Conservation (phyloP, 2,329 filamentous ascomycete species). For the Lanzia echinophila region DNA sequence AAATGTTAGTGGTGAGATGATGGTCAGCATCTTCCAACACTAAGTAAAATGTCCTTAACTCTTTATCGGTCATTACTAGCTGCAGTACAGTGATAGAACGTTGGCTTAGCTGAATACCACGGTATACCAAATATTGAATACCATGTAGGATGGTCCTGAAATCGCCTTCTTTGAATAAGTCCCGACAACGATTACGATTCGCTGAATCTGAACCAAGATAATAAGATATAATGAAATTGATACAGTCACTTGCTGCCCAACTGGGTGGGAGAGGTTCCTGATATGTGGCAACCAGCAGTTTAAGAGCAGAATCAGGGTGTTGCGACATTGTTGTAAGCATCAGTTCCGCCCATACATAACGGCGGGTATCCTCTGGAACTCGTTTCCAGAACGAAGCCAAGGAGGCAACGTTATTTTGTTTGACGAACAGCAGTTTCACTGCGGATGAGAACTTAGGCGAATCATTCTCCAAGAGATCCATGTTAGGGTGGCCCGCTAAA, state of each 20-base stretch:
- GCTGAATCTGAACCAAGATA: conserved; percentile 4
- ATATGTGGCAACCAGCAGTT: conserved; percentile 7
- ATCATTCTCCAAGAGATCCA: neutral
- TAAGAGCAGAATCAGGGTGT: conserved; percentile 7
- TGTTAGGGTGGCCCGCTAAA: neutral
- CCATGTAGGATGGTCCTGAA: conserved; percentile 4
- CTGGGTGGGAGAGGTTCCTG: conserved; percentile 4
- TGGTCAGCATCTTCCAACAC: conserved; percentile 15
- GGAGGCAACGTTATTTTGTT: conserved; percentile 5
- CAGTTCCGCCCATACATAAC: conserved; percentile 7
- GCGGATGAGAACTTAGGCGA: neutral
- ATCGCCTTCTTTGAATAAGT: neutral
- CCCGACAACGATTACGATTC: neutral
- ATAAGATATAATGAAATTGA: conserved; percentile 6
- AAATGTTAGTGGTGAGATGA: conserved; percentile 18
- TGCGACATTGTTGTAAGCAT: conserved; percentile 7
- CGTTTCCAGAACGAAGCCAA: conserved; percentile 3
- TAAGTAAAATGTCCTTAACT: conserved; percentile 19
- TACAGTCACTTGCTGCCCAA: conserved; percentile 7
- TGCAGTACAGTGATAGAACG: conserved; percentile 20
- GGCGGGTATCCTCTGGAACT: conserved; percentile 3
- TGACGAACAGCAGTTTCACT: conserved; percentile 3
- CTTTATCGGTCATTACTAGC: conserved; percentile 10
- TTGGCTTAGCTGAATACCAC: conserved; percentile 11
- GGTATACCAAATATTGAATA: conserved; percentile 3